Conservation (phyloP, 2,329 filamentous ascomycete species). For the Cadophora sp. region DNA sequence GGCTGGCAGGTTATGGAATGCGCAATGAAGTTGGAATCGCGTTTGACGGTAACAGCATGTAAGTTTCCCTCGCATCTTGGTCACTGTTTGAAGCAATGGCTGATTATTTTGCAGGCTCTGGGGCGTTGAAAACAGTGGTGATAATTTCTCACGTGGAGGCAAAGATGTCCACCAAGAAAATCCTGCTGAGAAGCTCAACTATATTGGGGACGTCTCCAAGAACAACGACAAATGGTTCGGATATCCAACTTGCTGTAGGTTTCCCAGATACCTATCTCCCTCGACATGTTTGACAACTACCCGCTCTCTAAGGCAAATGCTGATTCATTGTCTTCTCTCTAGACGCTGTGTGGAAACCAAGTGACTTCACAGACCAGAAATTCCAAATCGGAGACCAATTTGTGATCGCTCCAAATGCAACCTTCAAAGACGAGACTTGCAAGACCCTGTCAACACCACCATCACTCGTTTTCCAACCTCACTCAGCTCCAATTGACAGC, state of each 20-base stretch:
- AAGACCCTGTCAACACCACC: constrained; percentile 54
- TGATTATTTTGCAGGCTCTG: constrained; percentile 64
- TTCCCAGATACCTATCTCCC: too few relatives aligned
- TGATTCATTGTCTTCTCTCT: too few relatives aligned
- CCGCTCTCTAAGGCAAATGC: too few relatives aligned
- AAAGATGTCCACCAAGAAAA: constrained; percentile 65
- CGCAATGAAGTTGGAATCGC: constrained; percentile 75
- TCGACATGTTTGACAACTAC: too few relatives aligned
- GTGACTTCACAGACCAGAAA: constrained; percentile 50
- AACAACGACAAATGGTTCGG: constrained; percentile 66
- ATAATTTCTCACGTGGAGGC: constrained; percentile 23
- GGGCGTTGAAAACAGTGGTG: constrained; percentile 50
- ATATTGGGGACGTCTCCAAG: constrained; percentile 48
- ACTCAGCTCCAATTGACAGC: constrained; percentile 75
- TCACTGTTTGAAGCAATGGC: constrained; percentile 65
- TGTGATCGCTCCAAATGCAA: constrained; percentile 47
- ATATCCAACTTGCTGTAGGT: constrained; percentile 67
- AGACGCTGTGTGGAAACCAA: constrained; percentile 66
- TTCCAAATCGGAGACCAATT: constrained; percentile 60
- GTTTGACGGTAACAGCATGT: constrained; percentile 43
- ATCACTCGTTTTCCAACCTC: constrained; percentile 66
- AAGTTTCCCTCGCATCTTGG: constrained; percentile 61
- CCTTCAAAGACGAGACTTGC: constrained; percentile 55
- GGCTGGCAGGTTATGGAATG: constrained; percentile 69
- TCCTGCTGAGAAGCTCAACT: constrained; percentile 78